Percentiles rank a stretch among this genome's conserved stretches.
Conservation (phyloP, 2,329 filamentous ascomycete genomes). For the Colletotrichum aenigma region DNA sequence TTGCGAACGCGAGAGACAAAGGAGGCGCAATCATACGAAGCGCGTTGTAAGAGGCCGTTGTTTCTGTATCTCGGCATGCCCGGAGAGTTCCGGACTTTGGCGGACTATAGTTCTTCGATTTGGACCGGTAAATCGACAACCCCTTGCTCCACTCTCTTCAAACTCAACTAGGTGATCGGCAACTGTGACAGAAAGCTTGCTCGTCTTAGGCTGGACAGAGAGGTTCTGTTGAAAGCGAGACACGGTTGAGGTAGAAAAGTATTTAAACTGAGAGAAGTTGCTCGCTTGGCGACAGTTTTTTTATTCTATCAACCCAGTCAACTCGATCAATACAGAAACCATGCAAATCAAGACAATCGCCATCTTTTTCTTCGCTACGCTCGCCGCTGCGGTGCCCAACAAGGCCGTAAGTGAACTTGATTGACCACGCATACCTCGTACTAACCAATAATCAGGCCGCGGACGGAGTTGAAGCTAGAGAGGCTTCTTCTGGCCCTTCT, state of each 20-base stretch:
- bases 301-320: neutral
- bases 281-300: rapidly evolving
- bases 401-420: neutral
- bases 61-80: neutral
- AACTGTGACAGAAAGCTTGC: neutral
- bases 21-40: neutral
- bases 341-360: neutral
- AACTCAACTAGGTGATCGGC: neutral
- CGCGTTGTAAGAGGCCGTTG: neutral
- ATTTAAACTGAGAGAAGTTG: neutral
- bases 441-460: neutral
- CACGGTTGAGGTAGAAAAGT: neutral
- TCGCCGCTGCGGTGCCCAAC: neutral
- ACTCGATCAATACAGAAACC: neutral
- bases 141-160: neutral
- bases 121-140: neutral
- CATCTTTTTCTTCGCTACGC: neutral
- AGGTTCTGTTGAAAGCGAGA: neutral
- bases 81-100: neutral
- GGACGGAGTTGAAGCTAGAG: neutral
- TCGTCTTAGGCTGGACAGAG: neutral
- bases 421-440: neutral
- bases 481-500: neutral
- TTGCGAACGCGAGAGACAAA: neutral
- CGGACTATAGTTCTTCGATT: neutral